phyloP scores from a whole-genome alignment of 257 asterid species.

The Solanum arcanum region DNA sequence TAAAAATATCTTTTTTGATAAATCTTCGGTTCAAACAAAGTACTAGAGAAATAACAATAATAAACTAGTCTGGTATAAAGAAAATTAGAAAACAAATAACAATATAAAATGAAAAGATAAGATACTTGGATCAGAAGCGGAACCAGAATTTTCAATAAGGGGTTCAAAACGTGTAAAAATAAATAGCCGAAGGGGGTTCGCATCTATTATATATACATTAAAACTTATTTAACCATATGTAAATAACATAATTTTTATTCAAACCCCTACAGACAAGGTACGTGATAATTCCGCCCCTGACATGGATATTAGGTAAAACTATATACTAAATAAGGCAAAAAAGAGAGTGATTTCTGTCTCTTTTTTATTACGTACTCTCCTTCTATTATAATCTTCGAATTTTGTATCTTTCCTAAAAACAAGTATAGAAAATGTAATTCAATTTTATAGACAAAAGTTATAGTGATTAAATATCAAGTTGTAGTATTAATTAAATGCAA shows the following conservation, averaged over 20 bases:
- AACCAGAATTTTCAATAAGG: too few relatives aligned
- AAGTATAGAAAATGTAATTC: not conserved
- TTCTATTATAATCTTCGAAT: too few relatives aligned
- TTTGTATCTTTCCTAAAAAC: not conserved
- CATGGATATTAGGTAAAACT: not conserved
- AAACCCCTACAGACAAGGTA: too few relatives aligned
- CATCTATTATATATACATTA: too few relatives aligned
- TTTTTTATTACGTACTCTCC: too few relatives aligned
- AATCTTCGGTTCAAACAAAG: rapidly evolving
- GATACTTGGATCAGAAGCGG: not conserved
- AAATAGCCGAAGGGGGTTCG: rapidly evolving
- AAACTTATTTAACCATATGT: too few relatives aligned
- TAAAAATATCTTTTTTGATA: not conserved
- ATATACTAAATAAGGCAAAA: not conserved
- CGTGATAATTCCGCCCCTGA: too few relatives aligned
- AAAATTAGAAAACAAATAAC: too few relatives aligned
- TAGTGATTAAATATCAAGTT: not conserved
- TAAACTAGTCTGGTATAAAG: not conserved
- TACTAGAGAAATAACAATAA: not conserved
- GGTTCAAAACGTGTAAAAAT: too few relatives aligned
- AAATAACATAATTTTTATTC: too few relatives aligned
- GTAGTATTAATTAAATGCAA: not conserved
- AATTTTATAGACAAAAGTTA: not conserved
- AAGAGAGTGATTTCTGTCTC: rapidly evolving
- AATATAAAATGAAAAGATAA: not conserved